phyloP scores from a whole-genome alignment of 495 filamentous ascomycete species.

The Saxophila tyrrhenica region DNA sequence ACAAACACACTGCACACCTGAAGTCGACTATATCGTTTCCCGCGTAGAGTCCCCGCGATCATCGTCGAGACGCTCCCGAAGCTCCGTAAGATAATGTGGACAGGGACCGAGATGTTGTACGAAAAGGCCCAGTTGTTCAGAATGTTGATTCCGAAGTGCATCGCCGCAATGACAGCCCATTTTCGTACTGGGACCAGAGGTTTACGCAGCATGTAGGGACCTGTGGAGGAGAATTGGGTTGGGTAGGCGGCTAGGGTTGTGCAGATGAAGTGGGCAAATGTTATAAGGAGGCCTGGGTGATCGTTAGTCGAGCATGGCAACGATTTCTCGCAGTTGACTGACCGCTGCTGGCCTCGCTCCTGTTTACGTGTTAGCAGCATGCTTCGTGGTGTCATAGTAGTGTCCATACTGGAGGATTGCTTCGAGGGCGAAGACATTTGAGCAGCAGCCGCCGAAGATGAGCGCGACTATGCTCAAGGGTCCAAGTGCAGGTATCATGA shows the following conservation, averaged over 20 bases:
- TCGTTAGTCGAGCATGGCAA: constrained; percentile 2
- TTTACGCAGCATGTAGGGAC: constrained; percentile 49
- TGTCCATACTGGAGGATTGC: constrained; percentile 87
- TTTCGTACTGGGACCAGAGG: constrained; percentile 71
- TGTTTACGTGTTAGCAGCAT: constrained; percentile 16
- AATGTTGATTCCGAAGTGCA: constrained; percentile 86
- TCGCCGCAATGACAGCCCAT: constrained; percentile 78
- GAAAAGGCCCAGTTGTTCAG: constrained; percentile 97
- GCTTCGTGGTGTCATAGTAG: not conserved
- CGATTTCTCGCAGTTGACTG: constrained; percentile 1
- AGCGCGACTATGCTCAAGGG: constrained; percentile 61
- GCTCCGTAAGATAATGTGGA: constrained; percentile 93
- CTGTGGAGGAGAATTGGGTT: constrained; percentile 59
- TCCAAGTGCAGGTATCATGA: not conserved
- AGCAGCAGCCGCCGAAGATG: constrained; percentile 96
- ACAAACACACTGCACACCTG: constrained; percentile 70
- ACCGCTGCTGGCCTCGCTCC: constrained; percentile 32
- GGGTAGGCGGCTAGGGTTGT: constrained; percentile 57
- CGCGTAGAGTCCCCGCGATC: constrained; percentile 70
- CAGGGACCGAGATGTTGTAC: constrained; percentile 89
- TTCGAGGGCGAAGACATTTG: constrained; percentile 94
- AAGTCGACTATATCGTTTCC: constrained; percentile 66
- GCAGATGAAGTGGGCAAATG: constrained; percentile 85
- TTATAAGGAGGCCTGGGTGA: constrained; percentile 67
- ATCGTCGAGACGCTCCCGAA: constrained; percentile 93